phyloP scores from a whole-genome alignment of 2,329 filamentous ascomycete species.

The Colletotrichum liriopes region DNA sequence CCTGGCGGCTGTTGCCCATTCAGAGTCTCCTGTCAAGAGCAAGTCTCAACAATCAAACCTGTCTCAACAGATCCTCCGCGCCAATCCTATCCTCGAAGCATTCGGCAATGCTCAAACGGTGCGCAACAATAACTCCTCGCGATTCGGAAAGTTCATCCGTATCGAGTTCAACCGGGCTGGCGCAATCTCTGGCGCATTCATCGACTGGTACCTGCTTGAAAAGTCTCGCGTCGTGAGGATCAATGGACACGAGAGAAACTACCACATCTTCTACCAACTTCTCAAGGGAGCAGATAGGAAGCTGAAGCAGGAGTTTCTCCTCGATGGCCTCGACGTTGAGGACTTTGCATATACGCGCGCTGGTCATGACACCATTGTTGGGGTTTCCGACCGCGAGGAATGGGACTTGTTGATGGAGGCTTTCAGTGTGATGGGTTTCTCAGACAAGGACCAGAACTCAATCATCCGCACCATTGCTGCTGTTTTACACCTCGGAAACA shows the following conservation, averaged over 20 bases:
- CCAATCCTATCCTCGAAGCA: slow-evolving; percentile 96
- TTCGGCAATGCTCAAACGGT: slow-evolving; percentile 99
- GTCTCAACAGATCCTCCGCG: slow-evolving; percentile 95
- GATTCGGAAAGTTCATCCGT: slow-evolving; percentile 98
- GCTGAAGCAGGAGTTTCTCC: slow-evolving; percentile 82
- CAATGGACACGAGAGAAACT: slow-evolving; percentile 91
- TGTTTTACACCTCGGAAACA: slow-evolving; percentile 93
- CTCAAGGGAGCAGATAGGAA: slow-evolving; percentile 84
- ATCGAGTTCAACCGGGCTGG: slow-evolving; percentile 93
- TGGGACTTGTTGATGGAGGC: slow-evolving; percentile 94
- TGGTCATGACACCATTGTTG: slow-evolving; percentile 91
- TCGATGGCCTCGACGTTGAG: slow-evolving; percentile 82
- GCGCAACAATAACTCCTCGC: slow-evolving; percentile 97
- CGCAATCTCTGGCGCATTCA: slow-evolving; percentile 94
- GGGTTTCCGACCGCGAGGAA: slow-evolving; percentile 91
- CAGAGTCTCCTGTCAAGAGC: slow-evolving; percentile 79
- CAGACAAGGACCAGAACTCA: slow-evolving; percentile 84
- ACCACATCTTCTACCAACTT: slow-evolving; percentile 97
- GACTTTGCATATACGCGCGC: slow-evolving; percentile 94
- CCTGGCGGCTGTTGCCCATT: slow-evolving; percentile 91
- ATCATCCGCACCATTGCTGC: slow-evolving; percentile 92
- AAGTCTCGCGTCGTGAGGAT: slow-evolving; percentile 97
- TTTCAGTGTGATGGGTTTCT: slow-evolving; percentile 94
- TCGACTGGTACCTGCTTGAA: slow-evolving; percentile 98
- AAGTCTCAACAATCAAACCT: slow-evolving; percentile 82